phyloP scores from a whole-genome alignment of 2,329 filamentous ascomycete species.

The Pyrenophora tritici-repentis region DNA sequence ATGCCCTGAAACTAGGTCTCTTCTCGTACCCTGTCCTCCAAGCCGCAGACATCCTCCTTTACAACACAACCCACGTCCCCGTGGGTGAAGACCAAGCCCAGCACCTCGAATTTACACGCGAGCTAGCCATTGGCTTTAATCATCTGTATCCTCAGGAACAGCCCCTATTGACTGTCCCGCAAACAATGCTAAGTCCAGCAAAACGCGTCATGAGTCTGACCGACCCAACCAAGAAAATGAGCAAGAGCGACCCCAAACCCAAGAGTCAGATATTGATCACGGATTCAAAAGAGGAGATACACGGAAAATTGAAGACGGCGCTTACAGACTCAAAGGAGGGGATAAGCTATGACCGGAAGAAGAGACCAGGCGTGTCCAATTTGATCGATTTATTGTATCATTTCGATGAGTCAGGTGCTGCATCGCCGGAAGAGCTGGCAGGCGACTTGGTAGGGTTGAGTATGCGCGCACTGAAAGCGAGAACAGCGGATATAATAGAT shows the following conservation, averaged over 20 bases:
- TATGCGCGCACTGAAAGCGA: conserved; percentile 66
- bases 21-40: conserved; percentile 97
- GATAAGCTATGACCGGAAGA: conserved; percentile 72
- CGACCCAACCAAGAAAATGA: conserved; percentile 85
- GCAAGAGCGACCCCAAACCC: conserved; percentile 76
- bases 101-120: conserved; percentile 89
- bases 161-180: conserved; percentile 26
- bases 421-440: conserved; percentile 53
- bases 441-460: conserved; percentile 51
- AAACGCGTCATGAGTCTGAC: conserved; percentile 89
- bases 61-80: conserved; percentile 86
- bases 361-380: conserved; percentile 84
- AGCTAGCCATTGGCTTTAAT: conserved; percentile 88
- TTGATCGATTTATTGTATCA: conserved; percentile 79
- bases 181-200: conserved; percentile 58
- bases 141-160: conserved; percentile 64
- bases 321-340: conserved; percentile 73
- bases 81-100: conserved; percentile 96
- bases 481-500: conserved; percentile 64
- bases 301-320: conserved; percentile 71
- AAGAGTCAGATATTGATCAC: conserved; percentile 83
- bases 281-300: conserved; percentile 68
- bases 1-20: conserved; percentile 79
- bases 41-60: conserved; percentile 90
- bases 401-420: conserved; percentile 57